These are phyloP conservation scores for Pseudogymnoascus sp. DNA, from an alignment of 2,329 filamentous ascomycete genomes.

Conservation along the genomic window DNA sequence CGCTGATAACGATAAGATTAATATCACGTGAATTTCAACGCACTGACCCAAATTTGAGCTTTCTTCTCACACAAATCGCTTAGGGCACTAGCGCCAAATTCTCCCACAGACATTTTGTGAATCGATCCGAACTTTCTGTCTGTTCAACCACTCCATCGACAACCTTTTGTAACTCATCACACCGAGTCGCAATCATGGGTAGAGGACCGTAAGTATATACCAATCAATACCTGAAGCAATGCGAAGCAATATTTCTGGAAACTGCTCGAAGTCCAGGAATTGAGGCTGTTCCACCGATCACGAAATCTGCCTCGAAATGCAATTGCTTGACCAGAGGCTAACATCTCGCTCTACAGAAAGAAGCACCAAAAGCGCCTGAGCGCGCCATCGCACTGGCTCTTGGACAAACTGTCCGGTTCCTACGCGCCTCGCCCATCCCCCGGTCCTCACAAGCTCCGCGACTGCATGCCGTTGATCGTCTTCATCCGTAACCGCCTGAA, in stretches of 20 bases:
- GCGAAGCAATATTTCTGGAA: background rate
- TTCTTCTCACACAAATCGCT: background rate
- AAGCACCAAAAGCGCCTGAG: conserved; percentile 99
- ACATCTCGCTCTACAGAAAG: conserved; percentile 54
- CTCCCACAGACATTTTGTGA: conserved; percentile 9
- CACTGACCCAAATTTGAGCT: background rate
- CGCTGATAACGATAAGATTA: conserved; percentile 3
- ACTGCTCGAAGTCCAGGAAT: background rate
- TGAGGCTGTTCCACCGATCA: background rate
- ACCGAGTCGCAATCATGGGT: conserved; percentile 36
- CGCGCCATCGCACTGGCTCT: conserved; percentile 98
- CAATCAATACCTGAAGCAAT: background rate
- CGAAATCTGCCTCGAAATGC: background rate
- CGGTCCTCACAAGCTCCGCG: conserved; percentile 98
- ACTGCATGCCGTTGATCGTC: conserved; percentile 97
- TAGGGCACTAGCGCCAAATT: conserved; percentile 6
- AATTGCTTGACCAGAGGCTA: conserved; percentile 14
- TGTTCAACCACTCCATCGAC: conserved; percentile 13
- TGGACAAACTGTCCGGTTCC: conserved; percentile 97
- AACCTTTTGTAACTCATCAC: conserved; percentile 19
- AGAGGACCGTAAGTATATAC: conserved; percentile 36
- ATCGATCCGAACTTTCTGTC: conserved; percentile 4
- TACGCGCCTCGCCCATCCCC: conserved; percentile 64
- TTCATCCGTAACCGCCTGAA: conserved; percentile 96
- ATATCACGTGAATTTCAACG: background rate